Percentiles rank a stretch among this genome's conserved stretches.
These are phyloP conservation scores for Curvularia sp. DNA, from an alignment of 2,329 filamentous ascomycete species.

Conservation along the genomic window DNA sequence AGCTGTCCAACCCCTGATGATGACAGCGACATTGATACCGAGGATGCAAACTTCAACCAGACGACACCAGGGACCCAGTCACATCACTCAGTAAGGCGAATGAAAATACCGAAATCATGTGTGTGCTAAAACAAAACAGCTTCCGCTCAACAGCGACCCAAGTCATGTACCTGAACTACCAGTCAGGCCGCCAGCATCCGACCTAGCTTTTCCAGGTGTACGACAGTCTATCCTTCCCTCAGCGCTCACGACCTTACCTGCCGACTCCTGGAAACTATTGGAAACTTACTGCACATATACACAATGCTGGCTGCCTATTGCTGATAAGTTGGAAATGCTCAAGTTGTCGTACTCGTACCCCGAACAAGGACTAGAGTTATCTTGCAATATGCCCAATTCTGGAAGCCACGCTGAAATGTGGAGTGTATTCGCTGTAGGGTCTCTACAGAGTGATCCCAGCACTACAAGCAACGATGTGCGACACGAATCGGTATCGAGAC, in stretches of 20 bases:
- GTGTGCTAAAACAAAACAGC: conserved; percentile 8
- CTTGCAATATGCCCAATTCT: conserved; percentile 33
- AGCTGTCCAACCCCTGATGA: conserved; percentile 29
- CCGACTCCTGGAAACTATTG: conserved; percentile 62
- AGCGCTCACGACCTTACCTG: conserved; percentile 54
- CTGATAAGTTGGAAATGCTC: conserved; percentile 69
- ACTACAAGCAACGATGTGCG: conserved; percentile 4
- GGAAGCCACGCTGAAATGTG: conserved; percentile 55
- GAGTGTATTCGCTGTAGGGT: conserved; percentile 53
- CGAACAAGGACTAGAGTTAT: conserved; percentile 49
- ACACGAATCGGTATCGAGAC: conserved; percentile 14
- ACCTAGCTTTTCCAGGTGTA: conserved; percentile 26
- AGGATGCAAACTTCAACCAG: conserved; percentile 18
- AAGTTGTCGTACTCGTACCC: conserved; percentile 63
- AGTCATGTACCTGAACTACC: conserved; percentile 2
- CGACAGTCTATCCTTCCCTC: conserved; percentile 2
- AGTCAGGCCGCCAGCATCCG: not conserved
- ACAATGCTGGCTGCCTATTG: conserved; percentile 76
- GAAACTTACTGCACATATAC: conserved; percentile 72
- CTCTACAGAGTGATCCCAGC: conserved; percentile 26
- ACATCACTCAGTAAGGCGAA: conserved; percentile 13
- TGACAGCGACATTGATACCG: conserved; percentile 32
- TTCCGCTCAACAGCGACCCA: conserved; percentile 6
- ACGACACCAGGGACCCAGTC: conserved; percentile 11
- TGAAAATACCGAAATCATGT: not conserved